Conservation (phyloP, 192 early-diverging fungal genomes). For the Rhizoclosmatium sp. region DNA sequence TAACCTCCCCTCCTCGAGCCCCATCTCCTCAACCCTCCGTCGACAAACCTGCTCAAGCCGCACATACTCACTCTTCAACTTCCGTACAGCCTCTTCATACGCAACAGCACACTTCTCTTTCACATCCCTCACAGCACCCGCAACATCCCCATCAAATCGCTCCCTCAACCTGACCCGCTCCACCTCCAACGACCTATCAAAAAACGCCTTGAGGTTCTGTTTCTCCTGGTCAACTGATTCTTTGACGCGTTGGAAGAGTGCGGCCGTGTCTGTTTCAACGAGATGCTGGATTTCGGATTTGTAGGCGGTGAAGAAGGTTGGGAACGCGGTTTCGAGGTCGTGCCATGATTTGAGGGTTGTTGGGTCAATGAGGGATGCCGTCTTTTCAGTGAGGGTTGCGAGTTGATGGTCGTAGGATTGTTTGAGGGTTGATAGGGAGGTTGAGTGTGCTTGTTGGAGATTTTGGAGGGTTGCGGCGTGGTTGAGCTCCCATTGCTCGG, state of each 20-base stretch:
- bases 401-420: conserved; percentile 18
- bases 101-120: conserved; percentile 48
- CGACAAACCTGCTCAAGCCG: conserved; percentile 25
- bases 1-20: neutral
- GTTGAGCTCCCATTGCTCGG: neutral
- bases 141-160: conserved; percentile 11
- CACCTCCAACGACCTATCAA: neutral
- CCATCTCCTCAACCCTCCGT: neutral
- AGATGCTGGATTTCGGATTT: neutral
- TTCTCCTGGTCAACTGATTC: neutral
- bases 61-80: conserved; percentile 47
- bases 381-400: neutral
- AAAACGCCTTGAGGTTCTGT: too few relatives aligned
- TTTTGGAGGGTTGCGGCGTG: conserved; percentile 13
- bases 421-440: conserved; percentile 2
- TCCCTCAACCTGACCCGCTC: neutral
- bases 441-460: conserved; percentile 11
- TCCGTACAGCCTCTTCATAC: conserved; percentile 42
- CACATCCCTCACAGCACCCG: neutral
- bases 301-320: neutral
- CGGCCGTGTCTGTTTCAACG: neutral
- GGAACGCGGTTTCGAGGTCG: conserved; percentile 18
- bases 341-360: neutral
- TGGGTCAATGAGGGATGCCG: neutral
- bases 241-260: neutral